These are phyloP conservation scores for Ceratocystis albifundus DNA, from an alignment of 2,329 filamentous ascomycete genomes.

Conservation along the genomic window DNA sequence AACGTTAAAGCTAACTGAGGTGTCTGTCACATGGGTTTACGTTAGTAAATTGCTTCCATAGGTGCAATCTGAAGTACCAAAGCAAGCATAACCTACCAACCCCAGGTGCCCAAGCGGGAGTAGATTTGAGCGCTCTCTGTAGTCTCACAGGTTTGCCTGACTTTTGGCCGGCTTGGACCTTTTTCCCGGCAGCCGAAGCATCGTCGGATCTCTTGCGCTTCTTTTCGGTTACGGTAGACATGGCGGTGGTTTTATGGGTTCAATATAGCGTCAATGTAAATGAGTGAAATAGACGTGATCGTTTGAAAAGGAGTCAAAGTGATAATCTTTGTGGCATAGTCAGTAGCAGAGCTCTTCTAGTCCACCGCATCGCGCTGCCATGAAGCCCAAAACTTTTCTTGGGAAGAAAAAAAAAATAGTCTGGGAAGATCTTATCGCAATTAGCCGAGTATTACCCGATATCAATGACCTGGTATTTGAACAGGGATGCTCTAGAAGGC, in stretches of 20 bases:
- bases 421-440: constrained; percentile 19
- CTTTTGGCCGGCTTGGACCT: constrained; percentile 30
- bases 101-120: constrained; percentile 16
- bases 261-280: not conserved
- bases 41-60: constrained; percentile 11
- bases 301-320: not conserved
- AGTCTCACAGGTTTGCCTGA: constrained; percentile 38
- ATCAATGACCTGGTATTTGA: not conserved
- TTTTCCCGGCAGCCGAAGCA: constrained; percentile 12
- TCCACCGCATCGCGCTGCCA: constrained; percentile 15
- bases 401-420: constrained; percentile 23
- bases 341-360: not conserved
- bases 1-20: constrained; percentile 32
- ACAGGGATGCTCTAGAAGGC: not conserved
- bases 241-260: constrained; percentile 31
- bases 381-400: constrained; percentile 25
- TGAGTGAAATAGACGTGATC: not conserved
- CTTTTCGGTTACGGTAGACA: constrained; percentile 31
- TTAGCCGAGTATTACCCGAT: constrained; percentile 18
- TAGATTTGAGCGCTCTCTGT: constrained; percentile 13
- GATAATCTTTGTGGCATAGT: not conserved
- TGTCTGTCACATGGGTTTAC: constrained; percentile 26
- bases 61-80: not conserved
- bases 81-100: constrained; percentile 16
- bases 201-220: constrained; percentile 41